Evolutionary conservation across 139 green algal species (phyloP), one percentile per base, ranked within the genome.

Genomic region (Asterochloris erici): DNA sequence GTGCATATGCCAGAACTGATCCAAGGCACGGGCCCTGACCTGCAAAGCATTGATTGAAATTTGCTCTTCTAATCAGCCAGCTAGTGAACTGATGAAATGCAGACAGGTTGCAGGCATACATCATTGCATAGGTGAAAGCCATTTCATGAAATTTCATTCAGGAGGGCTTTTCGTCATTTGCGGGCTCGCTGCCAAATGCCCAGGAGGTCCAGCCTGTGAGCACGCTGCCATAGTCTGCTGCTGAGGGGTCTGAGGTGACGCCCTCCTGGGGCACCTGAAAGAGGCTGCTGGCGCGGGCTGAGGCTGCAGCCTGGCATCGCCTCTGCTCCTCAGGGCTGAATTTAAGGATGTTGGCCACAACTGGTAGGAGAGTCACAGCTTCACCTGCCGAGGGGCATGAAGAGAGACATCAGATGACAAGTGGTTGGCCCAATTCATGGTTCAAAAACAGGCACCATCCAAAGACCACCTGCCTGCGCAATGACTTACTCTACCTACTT

Each of bases 291-390:
- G 63, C 63, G 17, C n/a, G 61, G 54, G 76, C 60, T n/a, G 76
- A 68, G 14, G 68, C 76, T 70, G 82, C 83, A 13, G 83, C 73
- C 28, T 84, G 87, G 81, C 88, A 92, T 24, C 83, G 78, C 73
- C 74, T 79, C 23, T 90, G 13, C 38, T 92, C 88, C 12, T 77
- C 71, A 0, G 88, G 88, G 74, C 88, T 92, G 74, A 91, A 91
- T 15, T 91, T 74, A 64, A 91, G 82, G 87, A 91, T 79, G 24
- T 85, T 90, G 12, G 77, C 83, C 63, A 92, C 62, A 24, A 91
- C 88, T 0, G 89, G 89, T 23, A 92, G 79, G 73, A 92, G 84
- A 12, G 78, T 74, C 15, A 83, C 84, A 23, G 85, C 86, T 73
- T 92, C 86, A 28, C 89, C 89, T 73, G 87, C 29, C 24, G 54